Percentiles rank a stretch among this genome's conserved stretches.
These are phyloP conservation scores for Tulasnella calospora DNA, from an alignment of 768 basidiomycete genomes.

Conservation along the genomic window DNA sequence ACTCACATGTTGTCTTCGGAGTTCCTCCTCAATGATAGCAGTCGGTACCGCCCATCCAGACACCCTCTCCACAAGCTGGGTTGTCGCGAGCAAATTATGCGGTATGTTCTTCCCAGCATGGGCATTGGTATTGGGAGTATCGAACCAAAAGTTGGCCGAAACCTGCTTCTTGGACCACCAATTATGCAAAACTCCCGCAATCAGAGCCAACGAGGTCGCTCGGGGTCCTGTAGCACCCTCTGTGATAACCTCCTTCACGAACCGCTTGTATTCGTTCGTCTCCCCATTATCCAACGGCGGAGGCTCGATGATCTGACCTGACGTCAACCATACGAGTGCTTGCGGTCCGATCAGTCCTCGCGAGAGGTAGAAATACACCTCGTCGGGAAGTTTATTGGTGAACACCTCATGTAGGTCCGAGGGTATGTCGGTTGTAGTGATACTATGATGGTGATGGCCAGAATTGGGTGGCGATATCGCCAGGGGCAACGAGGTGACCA, in stretches of 20 bases:
- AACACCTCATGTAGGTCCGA: slow-evolving; percentile 90
- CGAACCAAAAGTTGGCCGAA: slow-evolving; percentile 70
- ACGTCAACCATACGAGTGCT: slow-evolving; percentile 92
- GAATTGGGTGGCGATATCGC: slow-evolving; percentile 50
- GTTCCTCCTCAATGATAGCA: slow-evolving; percentile 82
- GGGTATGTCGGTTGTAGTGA: slow-evolving; percentile 84
- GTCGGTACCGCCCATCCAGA: slow-evolving; percentile 86
- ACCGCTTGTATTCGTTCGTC: slow-evolving; percentile 88
- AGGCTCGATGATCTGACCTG: slow-evolving; percentile 64
- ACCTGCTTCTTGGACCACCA: slow-evolving; percentile 81
- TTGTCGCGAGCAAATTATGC: slow-evolving; percentile 74
- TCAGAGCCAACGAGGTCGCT: slow-evolving; percentile 81
- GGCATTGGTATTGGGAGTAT: slow-evolving; percentile 39
- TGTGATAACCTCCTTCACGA: slow-evolving; percentile 92
- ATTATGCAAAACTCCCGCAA: slow-evolving; percentile 70
- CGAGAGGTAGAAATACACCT: slow-evolving; percentile 93
- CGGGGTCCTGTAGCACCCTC: slow-evolving; percentile 92
- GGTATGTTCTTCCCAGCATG: slow-evolving; percentile 50
- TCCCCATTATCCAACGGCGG: slow-evolving; percentile 93
- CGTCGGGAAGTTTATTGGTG: slow-evolving; percentile 89
- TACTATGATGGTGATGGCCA: slow-evolving; percentile 51
- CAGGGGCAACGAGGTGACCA: slow-evolving; percentile 74
- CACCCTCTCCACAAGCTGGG: slow-evolving; percentile 82
- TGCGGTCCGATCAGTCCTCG: slow-evolving; percentile 85
- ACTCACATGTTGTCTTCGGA: slow-evolving; percentile 92